Evolutionary conservation across 805 yeast species (phyloP), one percentile per base, ranked within the genome.

Genomic region (Ogataea kodamae): DNA sequence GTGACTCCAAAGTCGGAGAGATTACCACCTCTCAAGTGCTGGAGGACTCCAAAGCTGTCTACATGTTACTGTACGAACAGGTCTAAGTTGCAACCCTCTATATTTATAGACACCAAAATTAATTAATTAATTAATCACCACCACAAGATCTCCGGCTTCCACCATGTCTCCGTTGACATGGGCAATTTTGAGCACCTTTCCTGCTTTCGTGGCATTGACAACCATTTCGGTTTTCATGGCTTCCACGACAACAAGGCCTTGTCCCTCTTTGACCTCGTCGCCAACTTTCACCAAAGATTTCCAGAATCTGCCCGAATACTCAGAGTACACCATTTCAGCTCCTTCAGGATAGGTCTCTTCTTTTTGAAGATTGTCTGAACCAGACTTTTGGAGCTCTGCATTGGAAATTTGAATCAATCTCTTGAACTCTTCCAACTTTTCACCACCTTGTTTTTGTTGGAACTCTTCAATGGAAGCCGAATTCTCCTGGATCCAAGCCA

Each of bases 221-320:
- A 77, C 74, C 97, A 90, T 90, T 63, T 90, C 98, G 0, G 97
- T 92, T 70, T 90, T 90, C 98, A 90, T 90, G 35, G 98, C 97
- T 62, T 90, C 98, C 34, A 90, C 85, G 23, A 92, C 87, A 46
- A 90, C 74, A 42, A 90, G 68, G 4, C 87, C 87, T 49, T 86
- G 90, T 20, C 89, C 94, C 28, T 64, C 71, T 33, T 67, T 63
- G 17, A 90, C 94, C 5, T 45, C 61, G 49, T 84, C 92, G 15
- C 96, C 96, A 28, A 72, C 89, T 37, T 70, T 63, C 18, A 82
- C 94, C 46, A 88, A 64, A 1, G 94, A 76, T 61, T 92, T 90
- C 98, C 98, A 90, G 72, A 84, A 88, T 48, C 97, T 72, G 36
- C 97, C 98, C n/a, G 96, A 83, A 57, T 78, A 92, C 59, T 92